Evolutionary conservation across 23 red algal genomes (phyloP).

Genomic region (Chondrus crispus): DNA sequence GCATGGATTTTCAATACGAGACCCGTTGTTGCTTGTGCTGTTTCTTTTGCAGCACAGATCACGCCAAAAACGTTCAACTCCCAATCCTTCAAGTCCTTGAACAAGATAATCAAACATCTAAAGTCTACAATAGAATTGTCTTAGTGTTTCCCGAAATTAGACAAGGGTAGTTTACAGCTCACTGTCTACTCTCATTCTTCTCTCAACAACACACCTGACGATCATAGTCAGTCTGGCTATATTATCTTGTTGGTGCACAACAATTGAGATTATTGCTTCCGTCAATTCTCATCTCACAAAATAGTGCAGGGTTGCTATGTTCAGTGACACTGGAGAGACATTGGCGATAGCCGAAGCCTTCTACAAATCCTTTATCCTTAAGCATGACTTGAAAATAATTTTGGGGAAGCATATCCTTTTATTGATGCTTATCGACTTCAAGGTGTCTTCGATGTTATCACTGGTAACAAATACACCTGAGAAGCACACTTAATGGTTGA

Average conservation of each 20-base stretch:
- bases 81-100: neutral
- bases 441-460: no score
- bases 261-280: neutral
- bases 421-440: no score
- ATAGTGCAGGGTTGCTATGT: no score
- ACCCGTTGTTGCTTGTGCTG: neutral
- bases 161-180: neutral
- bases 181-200: neutral
- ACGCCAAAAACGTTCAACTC: neutral
- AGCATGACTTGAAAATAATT: no score
- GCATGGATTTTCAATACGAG: neutral
- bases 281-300: neutral
- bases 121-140: neutral
- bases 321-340: no score
- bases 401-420: no score
- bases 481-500: no score
- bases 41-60: neutral
- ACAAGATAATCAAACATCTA: neutral
- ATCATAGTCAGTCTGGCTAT: neutral
- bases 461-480: no score
- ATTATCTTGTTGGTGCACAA: neutral
- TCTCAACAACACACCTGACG: neutral
- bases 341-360: no score
- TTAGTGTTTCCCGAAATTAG: neutral
- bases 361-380: no score